Conservation (phyloP, 2,329 filamentous ascomycete species). For the Helotiales sp. region DNA sequence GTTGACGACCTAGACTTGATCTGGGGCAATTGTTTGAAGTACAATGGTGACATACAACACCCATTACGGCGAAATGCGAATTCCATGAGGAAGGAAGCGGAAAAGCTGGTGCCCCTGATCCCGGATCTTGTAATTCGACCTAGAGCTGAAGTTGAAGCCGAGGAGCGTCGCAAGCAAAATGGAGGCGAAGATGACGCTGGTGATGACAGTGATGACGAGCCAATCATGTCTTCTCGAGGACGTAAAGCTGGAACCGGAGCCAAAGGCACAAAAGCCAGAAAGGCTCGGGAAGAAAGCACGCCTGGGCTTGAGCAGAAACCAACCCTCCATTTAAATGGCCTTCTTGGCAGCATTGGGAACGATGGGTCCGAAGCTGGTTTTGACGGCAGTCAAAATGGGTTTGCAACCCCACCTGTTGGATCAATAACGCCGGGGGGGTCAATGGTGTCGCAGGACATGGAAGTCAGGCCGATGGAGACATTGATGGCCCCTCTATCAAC, state of each 20-base stretch:
- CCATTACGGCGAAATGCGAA: constrained; percentile 90
- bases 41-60: constrained; percentile 89
- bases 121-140: constrained; percentile 90
- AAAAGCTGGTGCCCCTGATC: constrained; percentile 93
- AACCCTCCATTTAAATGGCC: constrained; percentile 67
- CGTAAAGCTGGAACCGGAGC: constrained; percentile 82
- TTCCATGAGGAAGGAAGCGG: constrained; percentile 95
- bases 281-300: constrained; percentile 79
- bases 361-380: constrained; percentile 76
- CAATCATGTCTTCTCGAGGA: constrained; percentile 96
- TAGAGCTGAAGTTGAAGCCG: constrained; percentile 90
- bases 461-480: constrained; percentile 81
- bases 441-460: constrained; percentile 70
- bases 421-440: constrained; percentile 76
- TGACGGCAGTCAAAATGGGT: constrained; percentile 81
- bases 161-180: constrained; percentile 82
- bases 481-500: constrained; percentile 76
- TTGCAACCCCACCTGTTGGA: constrained; percentile 78
- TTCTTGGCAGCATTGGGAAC: constrained; percentile 61
- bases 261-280: constrained; percentile 73
- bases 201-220: constrained; percentile 95
- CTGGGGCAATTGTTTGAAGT: constrained; percentile 95
- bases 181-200: constrained; percentile 81
- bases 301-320: constrained; percentile 78
- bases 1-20: constrained; percentile 92